Conservation (phyloP, 805 yeast genomes). For the Suhomyces vadensis region DNA sequence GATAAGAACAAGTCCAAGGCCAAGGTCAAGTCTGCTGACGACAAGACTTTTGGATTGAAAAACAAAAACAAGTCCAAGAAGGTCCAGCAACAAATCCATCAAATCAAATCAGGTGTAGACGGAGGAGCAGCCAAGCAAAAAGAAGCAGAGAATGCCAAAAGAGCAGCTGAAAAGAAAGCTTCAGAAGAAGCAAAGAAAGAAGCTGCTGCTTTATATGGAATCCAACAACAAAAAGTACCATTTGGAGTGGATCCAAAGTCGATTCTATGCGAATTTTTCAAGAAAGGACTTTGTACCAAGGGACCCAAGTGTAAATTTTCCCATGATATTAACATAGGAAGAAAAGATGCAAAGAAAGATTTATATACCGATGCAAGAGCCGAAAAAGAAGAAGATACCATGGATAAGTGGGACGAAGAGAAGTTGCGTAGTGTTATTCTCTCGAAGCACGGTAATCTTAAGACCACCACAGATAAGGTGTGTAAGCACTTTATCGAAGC, state of each 20-base stretch:
- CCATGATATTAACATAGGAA: conserved; percentile 82
- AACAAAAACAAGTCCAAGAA: conserved; percentile 93
- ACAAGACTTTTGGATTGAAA: conserved; percentile 93
- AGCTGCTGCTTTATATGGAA: conserved; percentile 74
- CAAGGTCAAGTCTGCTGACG: conserved; percentile 63
- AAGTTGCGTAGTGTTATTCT: conserved; percentile 81
- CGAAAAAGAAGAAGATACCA: conserved; percentile 75
- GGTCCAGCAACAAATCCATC: conserved; percentile 58
- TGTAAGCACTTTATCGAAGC: conserved; percentile 96
- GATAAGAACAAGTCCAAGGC: conserved; percentile 68
- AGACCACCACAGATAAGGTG: conserved; percentile 90
- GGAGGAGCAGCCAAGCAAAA: conserved; percentile 59
- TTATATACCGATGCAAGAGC: conserved; percentile 86
- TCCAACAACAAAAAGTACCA: conserved; percentile 81
- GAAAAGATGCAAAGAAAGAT: conserved; percentile 88
- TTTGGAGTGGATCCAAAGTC: conserved; percentile 98
- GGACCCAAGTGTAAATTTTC: conserved; percentile 89
- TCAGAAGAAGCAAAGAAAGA: conserved; percentile 88
- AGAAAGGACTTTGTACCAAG: conserved; percentile 80
- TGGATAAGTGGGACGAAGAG: conserved; percentile 97
- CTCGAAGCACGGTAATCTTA: conserved; percentile 93
- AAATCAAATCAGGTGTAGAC: conserved; percentile 45
- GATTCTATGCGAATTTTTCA: conserved; percentile 86
- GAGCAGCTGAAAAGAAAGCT: conserved; percentile 80
- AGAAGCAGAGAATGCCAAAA: conserved; percentile 71